Percentiles rank a stretch among this genome's conserved stretches.
Evolutionary conservation across 768 basidiomycete genomes (phyloP).

Genomic region (Amanita brunnescens): DNA sequence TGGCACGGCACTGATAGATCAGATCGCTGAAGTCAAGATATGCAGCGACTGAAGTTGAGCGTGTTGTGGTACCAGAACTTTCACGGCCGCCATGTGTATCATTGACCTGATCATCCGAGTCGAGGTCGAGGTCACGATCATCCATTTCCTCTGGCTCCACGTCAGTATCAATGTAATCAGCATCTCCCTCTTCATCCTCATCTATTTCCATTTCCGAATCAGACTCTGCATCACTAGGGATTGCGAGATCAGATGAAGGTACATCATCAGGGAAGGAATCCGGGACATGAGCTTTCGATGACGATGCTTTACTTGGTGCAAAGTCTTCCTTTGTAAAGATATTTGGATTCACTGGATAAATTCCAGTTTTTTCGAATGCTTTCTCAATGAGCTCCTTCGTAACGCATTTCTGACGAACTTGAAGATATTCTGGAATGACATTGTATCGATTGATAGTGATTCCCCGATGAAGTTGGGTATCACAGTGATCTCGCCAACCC

Average conservation of each 20-base stretch:
- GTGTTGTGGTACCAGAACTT: background rate
- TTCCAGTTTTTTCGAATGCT: slow-evolving; percentile 15
- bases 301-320: slow-evolving; percentile 13
- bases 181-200: too few species aligned
- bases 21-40: background rate
- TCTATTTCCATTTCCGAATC: background rate
- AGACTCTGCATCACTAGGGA: background rate
- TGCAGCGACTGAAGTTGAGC: background rate
- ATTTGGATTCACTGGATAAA: slow-evolving; percentile 7
- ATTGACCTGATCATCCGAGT: too few species aligned
- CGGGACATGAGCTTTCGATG: background rate
- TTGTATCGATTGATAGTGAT: slow-evolving; percentile 15
- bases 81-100: background rate
- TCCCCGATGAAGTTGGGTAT: slow-evolving; percentile 13
- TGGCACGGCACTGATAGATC: background rate
- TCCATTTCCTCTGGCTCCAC: background rate
- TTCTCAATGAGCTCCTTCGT: slow-evolving; percentile 10
- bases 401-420: slow-evolving; percentile 12
- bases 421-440: slow-evolving; percentile 23
- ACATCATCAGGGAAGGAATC: background rate
- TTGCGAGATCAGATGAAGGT: background rate
- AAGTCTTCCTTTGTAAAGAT: slow-evolving; percentile 10
- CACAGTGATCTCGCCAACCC: slow-evolving; percentile 22
- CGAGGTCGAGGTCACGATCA: too few species aligned
- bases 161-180: background rate